Base-by-base conservation (phyloP, 2,329 filamentous ascomycete species). In the Aureobasidium sp. region DNA sequence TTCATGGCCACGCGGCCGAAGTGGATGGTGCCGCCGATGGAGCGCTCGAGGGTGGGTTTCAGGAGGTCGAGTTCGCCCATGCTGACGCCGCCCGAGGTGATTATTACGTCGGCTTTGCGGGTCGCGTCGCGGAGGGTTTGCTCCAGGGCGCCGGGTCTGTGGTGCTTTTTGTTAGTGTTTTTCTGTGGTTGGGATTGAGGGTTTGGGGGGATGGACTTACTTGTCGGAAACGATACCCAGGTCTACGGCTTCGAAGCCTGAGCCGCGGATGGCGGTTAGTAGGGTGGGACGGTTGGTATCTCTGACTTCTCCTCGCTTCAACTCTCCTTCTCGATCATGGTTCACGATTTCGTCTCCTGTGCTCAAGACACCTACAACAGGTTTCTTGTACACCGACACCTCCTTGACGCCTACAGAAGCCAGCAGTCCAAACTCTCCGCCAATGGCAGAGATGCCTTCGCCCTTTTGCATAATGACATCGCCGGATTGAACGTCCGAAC, bases 1-100 rank as follows among this genome's bases (percentile, higher is more conserved):
- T 99, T 99, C 94, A 99, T 97, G 59, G 87, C 84, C 2, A 99
- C 94, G 3, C 94, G 87, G 25, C 94, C 94, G 67, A 99, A 99
- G 74, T 96, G 94, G 65, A 99, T 96, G 0, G 87, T 94, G 8
- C 94, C 94, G 60, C 91, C 90, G 0, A 99, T 82, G 1, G 85
- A 81, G 43, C 93, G 87, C 77, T 97, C 94, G 67, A 99, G 89
- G 0, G 93, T 97, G 0, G 94, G 93, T 72, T 99, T 99, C 21
- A 99, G 83, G 8, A 99, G 85, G 73, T 99, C 94, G 2, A 96
- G 84, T 75, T 99, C 94, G 60, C 94, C 94, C 94, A 99, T 99
- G 10, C 90, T 95, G 21, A 97, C 94, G 50, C 94, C 94, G 23
- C 94, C 94, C 0, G 89, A 93, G 17, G 94, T 97, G 68, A 99